phyloP scores from a whole-genome alignment of 441 rosid species.

The Gossypium schwendimanii region DNA sequence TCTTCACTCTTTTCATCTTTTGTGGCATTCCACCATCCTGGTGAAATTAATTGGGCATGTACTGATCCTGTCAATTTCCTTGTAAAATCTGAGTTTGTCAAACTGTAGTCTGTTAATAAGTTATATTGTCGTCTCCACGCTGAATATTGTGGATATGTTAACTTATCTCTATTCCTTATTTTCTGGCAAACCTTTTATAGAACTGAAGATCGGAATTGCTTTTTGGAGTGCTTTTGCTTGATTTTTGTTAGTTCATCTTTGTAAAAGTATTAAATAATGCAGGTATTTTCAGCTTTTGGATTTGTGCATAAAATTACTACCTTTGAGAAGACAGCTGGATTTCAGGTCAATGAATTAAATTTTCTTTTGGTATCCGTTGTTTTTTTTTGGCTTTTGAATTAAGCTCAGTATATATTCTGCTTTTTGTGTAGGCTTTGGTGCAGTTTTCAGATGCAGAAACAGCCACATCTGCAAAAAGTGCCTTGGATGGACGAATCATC shows the following conservation, averaged over 20 bases:
- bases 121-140: not conserved
- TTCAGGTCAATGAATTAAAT: conserved; percentile 48
- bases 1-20: not conserved
- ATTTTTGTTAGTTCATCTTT: conserved; percentile 15
- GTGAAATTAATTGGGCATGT: not conserved
- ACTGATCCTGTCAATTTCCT: not conserved
- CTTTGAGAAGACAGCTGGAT: conserved; percentile 97
- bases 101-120: not conserved
- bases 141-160: not conserved
- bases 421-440: conserved; percentile 73
- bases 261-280: conserved; percentile 33
- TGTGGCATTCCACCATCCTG: not conserved
- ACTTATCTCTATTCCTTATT: not conserved
- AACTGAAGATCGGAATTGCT: not conserved
- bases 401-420: conserved; percentile 15
- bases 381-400: conserved; percentile 3
- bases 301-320: conserved; percentile 96
- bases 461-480: conserved; percentile 84
- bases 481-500: conserved; percentile 94
- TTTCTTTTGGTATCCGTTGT: conserved; percentile 7
- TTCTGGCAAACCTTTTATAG: not conserved
- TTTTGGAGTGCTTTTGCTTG: not conserved
- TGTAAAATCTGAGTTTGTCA: not conserved
- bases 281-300: conserved; percentile 99
- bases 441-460: conserved; percentile 90